Conservation (phyloP, 2,329 filamentous ascomycete species). For the Colletotrichum cuscutae region DNA sequence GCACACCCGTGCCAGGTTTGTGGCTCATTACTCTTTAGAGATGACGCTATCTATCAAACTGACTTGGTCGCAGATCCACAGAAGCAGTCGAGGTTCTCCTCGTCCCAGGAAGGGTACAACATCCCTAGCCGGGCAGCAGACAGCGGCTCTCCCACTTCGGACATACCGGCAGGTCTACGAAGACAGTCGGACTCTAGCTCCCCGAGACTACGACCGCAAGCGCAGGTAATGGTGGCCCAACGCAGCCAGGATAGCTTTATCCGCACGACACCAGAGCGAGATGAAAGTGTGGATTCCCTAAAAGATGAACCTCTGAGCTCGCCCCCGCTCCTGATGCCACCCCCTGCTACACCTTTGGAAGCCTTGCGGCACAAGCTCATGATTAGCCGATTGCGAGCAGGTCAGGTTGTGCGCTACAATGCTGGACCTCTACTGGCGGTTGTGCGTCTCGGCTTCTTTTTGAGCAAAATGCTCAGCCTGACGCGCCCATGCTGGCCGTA, state of each 20-base stretch:
- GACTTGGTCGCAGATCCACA: slow-evolving; percentile 41
- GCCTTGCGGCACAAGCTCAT: slow-evolving; percentile 46
- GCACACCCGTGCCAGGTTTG: slow-evolving; percentile 60
- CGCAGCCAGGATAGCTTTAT: slow-evolving; percentile 51
- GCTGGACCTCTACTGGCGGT: slow-evolving; percentile 46
- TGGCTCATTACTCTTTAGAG: slow-evolving; percentile 21
- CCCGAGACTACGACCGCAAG: slow-evolving; percentile 35
- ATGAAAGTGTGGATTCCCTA: slow-evolving; percentile 29
- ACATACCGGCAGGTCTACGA: slow-evolving; percentile 43
- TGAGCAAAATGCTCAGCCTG: slow-evolving; percentile 74
- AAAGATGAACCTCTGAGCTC: slow-evolving; percentile 37
- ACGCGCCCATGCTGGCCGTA: slow-evolving; percentile 78
- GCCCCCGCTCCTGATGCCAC: slow-evolving; percentile 61
- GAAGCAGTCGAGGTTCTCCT: slow-evolving; percentile 42
- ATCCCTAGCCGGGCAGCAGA: slow-evolving; percentile 37
- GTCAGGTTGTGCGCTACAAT: slow-evolving; percentile 41
- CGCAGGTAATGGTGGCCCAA: slow-evolving; percentile 51
- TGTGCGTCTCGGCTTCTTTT: slow-evolving; percentile 70
- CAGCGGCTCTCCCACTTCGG: slow-evolving; percentile 41
- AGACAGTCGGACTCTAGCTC: slow-evolving; percentile 44
- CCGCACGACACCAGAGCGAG: slow-evolving; percentile 41
- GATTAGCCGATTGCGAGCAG: slow-evolving; percentile 50
- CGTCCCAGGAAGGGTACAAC: slow-evolving; percentile 44
- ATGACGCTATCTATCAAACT: slow-evolving; percentile 30
- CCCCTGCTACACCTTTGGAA: slow-evolving; percentile 51